Conservation (phyloP, 2,329 filamentous ascomycete species). For the Emericellopsis atlantica region DNA sequence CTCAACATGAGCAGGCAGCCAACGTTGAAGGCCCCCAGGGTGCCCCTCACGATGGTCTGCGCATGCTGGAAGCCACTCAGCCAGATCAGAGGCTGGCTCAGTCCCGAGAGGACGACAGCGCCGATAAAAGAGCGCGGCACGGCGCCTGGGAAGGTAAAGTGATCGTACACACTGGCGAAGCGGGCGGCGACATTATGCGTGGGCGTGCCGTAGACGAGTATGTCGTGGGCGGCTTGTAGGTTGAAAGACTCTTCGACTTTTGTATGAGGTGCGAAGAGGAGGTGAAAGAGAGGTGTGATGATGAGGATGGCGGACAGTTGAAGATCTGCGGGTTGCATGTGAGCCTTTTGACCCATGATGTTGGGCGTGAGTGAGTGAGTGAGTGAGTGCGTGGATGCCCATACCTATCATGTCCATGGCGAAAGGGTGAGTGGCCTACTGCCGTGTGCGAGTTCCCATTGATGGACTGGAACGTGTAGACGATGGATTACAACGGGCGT, state of each 20-base stretch:
- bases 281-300: slow-evolving; percentile 54
- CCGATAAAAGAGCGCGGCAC: slow-evolving; percentile 89
- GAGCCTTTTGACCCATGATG: not conserved
- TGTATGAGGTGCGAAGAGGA: slow-evolving; percentile 70
- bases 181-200: slow-evolving; percentile 35
- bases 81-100: slow-evolving; percentile 54
- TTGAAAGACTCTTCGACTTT: slow-evolving; percentile 99
- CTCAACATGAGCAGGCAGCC: slow-evolving; percentile 54
- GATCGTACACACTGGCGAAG: slow-evolving; percentile 63
- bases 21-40: slow-evolving; percentile 69
- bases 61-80: slow-evolving; percentile 42
- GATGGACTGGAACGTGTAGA: too few species aligned
- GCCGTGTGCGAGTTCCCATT: too few species aligned
- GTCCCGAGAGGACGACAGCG: slow-evolving; percentile 58
- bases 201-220: slow-evolving; percentile 69
- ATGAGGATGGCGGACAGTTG: slow-evolving; percentile 19
- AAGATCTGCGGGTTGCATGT: slow-evolving; percentile 8
- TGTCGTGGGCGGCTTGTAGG: slow-evolving; percentile 85
- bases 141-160: slow-evolving; percentile 79
- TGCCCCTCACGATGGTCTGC: slow-evolving; percentile 55
- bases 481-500: too few species aligned
- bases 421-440: not conserved
- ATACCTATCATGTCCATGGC: slow-evolving; percentile 11
- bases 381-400: too few species aligned
- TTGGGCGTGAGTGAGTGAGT: not conserved